Conservation (phyloP, 108 stramenopile species). For the Aurantiochytrium sp. region DNA sequence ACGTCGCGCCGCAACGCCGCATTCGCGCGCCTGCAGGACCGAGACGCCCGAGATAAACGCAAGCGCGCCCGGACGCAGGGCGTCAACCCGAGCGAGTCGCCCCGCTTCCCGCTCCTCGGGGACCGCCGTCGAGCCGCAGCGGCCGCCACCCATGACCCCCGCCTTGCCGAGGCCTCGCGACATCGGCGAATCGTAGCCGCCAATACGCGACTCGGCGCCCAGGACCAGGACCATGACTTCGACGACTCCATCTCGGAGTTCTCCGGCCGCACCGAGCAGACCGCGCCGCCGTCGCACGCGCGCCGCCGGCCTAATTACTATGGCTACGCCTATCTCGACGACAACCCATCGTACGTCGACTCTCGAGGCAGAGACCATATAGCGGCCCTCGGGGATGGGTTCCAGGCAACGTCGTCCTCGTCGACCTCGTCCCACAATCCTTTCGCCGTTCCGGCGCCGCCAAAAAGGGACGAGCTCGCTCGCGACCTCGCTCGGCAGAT, state of each 20-base stretch:
- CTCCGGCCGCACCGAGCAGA: not conserved
- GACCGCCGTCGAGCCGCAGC: not conserved
- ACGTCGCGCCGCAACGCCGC: not conserved
- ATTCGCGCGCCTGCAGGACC: not conserved
- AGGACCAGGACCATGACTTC: not conserved
- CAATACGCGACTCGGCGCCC: too few relatives aligned
- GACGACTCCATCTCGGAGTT: not conserved
- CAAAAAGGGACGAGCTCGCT: not conserved
- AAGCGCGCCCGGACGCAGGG: not conserved
- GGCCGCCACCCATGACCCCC: too few relatives aligned
- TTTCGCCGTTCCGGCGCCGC: not conserved
- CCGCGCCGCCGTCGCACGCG: not conserved
- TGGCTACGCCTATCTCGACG: too few relatives aligned
- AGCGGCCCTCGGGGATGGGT: too few relatives aligned
- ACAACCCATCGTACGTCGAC: too few relatives aligned
- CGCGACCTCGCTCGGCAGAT: not conserved
- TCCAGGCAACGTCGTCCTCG: too few relatives aligned
- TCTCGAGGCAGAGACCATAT: too few relatives aligned
- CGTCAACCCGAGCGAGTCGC: not conserved
- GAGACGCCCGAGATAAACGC: too few relatives aligned
- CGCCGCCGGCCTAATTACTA: too few relatives aligned
- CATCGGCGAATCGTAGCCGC: not conserved
- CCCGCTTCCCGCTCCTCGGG: not conserved
- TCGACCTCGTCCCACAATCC: not conserved
- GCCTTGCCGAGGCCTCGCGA: too few relatives aligned